A percentile compares a stretch with the other conserved stretches of the same genome.
Evolutionary conservation across 1,284 basidiomycete genomes (phyloP).

Genomic region (Trametes versicolor): DNA sequence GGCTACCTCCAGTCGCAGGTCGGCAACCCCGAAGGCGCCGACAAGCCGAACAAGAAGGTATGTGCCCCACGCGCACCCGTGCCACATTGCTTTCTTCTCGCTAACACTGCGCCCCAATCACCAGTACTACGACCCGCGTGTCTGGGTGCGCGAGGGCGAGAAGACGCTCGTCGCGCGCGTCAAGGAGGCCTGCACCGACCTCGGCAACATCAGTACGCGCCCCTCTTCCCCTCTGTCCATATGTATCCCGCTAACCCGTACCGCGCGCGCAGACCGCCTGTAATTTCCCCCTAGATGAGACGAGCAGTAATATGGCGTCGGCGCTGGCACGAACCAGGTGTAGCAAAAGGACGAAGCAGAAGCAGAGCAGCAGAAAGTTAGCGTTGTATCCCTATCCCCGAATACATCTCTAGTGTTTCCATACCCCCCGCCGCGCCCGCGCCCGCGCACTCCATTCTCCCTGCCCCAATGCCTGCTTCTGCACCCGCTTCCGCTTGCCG

Average conservation of each 20-base stretch:
- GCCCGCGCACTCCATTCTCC: neutral
- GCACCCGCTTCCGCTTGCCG: neutral
- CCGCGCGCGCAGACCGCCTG: conserved; percentile 24
- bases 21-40: conserved; percentile 92
- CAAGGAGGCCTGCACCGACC: conserved; percentile 91
- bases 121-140: conserved; percentile 92
- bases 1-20: conserved; percentile 90
- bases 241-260: neutral
- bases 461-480: no score
- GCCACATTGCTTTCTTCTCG: neutral
- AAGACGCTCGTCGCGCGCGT: conserved; percentile 92
- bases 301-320: neutral
- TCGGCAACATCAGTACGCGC: conserved; percentile 77
- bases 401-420: conserved; percentile 26
- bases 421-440: neutral
- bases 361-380: conserved; percentile 9
- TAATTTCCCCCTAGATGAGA: conserved; percentile 11
- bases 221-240: neutral
- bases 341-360: conserved; percentile 8
- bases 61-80: conserved; percentile 3
- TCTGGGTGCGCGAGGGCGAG: conserved; percentile 99
- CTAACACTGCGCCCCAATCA: neutral
- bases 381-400: conserved; percentile 20
- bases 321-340: neutral
- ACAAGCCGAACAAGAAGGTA: conserved; percentile 99